Conservation (phyloP, 495 filamentous ascomycete species). For the Hypoxylon rickii region DNA sequence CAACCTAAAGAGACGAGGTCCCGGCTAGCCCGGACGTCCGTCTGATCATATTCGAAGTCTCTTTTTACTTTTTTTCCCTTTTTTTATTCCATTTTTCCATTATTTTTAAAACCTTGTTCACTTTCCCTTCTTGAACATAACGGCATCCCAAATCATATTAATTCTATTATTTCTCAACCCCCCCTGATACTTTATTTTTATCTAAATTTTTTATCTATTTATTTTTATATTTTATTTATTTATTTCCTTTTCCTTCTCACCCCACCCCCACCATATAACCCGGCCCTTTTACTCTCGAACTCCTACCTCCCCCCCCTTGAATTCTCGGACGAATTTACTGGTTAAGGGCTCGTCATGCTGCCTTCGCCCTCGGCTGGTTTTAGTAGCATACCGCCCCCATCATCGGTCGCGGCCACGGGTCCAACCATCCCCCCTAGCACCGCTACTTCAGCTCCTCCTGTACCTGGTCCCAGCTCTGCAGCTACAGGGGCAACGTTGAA, state of each 20-base stretch:
- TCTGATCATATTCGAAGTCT: constrained; percentile 18
- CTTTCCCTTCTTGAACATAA: constrained; percentile 33
- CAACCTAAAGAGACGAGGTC: constrained; percentile 3
- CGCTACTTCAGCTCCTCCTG: constrained; percentile 35
- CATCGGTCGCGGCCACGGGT: constrained; percentile 29
- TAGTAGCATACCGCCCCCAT: constrained; percentile 35
- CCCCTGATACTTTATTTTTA: constrained; percentile 6
- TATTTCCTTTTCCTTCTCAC: constrained; percentile 7
- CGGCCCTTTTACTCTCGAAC: constrained; percentile 12
- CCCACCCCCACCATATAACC: constrained; percentile 17
- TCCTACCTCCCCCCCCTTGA: constrained; percentile 19
- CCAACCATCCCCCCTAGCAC: constrained; percentile 35
- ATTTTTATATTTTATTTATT: neutral
- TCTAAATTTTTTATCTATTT: constrained; percentile 6
- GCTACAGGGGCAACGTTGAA: constrained; percentile 39
- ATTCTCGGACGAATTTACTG: constrained; percentile 32
- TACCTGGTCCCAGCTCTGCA: constrained; percentile 39
- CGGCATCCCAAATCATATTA: constrained; percentile 12
- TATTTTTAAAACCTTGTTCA: too few species aligned
- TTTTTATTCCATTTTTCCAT: constrained; percentile 1
- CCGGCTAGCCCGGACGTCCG: constrained; percentile 33
- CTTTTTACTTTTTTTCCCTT: constrained; percentile 1
- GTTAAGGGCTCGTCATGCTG: constrained; percentile 34
- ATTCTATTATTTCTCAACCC: constrained; percentile 11
- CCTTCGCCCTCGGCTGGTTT: constrained; percentile 34